Conservation (phyloP, 805 yeast species). For the Saccharomyces mikatae region DNA sequence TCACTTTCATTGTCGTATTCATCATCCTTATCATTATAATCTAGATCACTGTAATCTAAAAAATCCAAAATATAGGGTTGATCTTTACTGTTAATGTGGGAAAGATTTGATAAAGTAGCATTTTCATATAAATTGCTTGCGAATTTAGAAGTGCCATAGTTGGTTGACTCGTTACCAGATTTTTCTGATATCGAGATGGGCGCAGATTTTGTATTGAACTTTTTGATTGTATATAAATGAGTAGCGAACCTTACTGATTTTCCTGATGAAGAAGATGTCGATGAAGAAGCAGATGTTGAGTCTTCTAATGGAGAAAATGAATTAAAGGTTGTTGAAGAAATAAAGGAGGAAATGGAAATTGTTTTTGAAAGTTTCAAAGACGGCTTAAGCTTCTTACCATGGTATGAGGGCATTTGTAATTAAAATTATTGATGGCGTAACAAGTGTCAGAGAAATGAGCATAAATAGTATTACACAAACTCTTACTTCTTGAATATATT, state of each 20-base stretch:
- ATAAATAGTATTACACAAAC: not conserved
- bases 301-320: conserved; percentile 18
- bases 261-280: conserved; percentile 14
- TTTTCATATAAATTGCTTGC: not conserved
- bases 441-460: not conserved
- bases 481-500: not conserved
- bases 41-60: not conserved
- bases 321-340: conserved; percentile 9
- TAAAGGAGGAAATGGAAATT: conserved; percentile 8
- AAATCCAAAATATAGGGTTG: conserved; percentile 1
- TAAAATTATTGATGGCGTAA: not conserved
- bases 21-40: not conserved
- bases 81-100: conserved; percentile 3
- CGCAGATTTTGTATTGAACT: conserved; percentile 49
- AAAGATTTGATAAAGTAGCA: conserved; percentile 1
- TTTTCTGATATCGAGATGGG: conserved; percentile 53
- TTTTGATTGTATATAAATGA: conserved; percentile 49
- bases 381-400: conserved; percentile 11
- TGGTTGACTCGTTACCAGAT: conserved; percentile 25
- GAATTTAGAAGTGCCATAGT: not conserved
- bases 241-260: conserved; percentile 58
- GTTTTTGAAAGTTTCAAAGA: conserved; percentile 13
- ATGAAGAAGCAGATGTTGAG: conserved; percentile 8
- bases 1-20: conserved; percentile 5
- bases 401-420: not conserved